Evolutionary conservation across 1,284 basidiomycete genomes (phyloP), one percentile per base, ranked within the genome.

Genomic region (Testicularia cyperi): DNA sequence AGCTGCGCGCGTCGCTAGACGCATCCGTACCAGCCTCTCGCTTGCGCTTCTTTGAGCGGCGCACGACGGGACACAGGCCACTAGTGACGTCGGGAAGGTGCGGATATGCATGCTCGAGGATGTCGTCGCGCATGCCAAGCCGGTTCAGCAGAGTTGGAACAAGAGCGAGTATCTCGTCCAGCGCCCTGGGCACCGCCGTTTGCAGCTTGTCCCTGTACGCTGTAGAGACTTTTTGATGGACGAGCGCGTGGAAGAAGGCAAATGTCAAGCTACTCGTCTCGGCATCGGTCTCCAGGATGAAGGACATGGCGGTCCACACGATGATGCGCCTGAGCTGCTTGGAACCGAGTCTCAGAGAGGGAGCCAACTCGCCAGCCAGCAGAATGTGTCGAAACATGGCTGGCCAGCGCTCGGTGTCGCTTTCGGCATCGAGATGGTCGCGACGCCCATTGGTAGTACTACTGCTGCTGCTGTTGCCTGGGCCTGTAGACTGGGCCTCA

Each of bases 61-160:
- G 15, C 5, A 48, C 36, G 12, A 38, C 39, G 22, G 40, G 35
- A 23, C 36, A 49, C 9, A 28, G 25, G 19, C 28, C 39, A 18
- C 43, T 35, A 19, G 44, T 37, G 5, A 27, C 42, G 9, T 37
- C 22, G 8, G 32, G n/a, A n/a, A 53, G 22, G 26, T 60, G 44
- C 1, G 49, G 56, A 27, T 53, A 60, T n/a, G 44, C 48, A 10
- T 41, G 19, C 24, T 47, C 45, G 6, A 60, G 21, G 5, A 53
- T 42, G 3, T 29, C 18, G 16, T 42, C 45, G 28, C 30, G 27
- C 16, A 60, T 34, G 4, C 56, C 56, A 26, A 60, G 26, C 1
- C 41, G 24, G 24, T 38, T 19, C 25, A 60, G 48, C 8, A 60
- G 27, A 15, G 15, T 44, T 8, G 56, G 56, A 4, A 53, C 35